Evolutionary conservation across 306 rosid species (phyloP).

Genomic region (Prunus campanulata): DNA sequence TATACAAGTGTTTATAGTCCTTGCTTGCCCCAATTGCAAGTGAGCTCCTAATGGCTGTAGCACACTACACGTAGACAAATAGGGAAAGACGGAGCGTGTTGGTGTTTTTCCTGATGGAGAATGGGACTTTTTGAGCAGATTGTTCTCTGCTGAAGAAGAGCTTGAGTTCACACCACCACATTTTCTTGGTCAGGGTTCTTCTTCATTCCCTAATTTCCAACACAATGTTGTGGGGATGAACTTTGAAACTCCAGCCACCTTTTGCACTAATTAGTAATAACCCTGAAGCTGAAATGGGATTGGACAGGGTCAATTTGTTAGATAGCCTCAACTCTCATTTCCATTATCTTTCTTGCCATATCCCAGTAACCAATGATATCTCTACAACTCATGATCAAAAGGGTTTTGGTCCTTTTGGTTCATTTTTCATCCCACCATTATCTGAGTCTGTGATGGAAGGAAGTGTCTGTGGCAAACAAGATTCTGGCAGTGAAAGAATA

Average conservation of each 20-base stretch:
- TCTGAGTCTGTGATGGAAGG: conserved; percentile 43
- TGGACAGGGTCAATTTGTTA: conserved; percentile 16
- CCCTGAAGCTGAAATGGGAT: not conserved
- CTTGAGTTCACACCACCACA: conserved; percentile 41
- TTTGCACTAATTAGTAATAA: conserved; percentile 18
- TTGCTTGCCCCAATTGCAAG: conserved; percentile 28
- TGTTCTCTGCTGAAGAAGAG: conserved; percentile 39
- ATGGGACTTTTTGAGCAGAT: conserved; percentile 53
- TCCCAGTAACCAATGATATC: conserved; percentile 9
- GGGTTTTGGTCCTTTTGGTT: conserved; percentile 3
- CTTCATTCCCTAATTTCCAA: conserved; percentile 14
- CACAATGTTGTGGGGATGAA: conserved; percentile 35
- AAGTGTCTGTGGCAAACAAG: conserved; percentile 30
- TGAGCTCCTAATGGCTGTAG: conserved; percentile 8
- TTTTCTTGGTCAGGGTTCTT: conserved; percentile 41
- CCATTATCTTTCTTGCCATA: conserved; percentile 29
- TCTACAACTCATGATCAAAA: conserved; percentile 24
- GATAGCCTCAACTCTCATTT: conserved; percentile 41
- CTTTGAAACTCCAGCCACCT: conserved; percentile 26
- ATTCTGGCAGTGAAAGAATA: conserved; percentile 14
- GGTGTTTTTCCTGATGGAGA: conserved; percentile 68
- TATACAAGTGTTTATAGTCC: conserved; percentile 31
- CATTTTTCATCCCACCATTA: conserved; percentile 31
- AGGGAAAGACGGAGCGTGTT: conserved; percentile 50
- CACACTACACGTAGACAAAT: not conserved